Evolutionary conservation across 2,329 filamentous ascomycete species (phyloP).

Genomic region (Arthrobotrys sinensis): DNA sequence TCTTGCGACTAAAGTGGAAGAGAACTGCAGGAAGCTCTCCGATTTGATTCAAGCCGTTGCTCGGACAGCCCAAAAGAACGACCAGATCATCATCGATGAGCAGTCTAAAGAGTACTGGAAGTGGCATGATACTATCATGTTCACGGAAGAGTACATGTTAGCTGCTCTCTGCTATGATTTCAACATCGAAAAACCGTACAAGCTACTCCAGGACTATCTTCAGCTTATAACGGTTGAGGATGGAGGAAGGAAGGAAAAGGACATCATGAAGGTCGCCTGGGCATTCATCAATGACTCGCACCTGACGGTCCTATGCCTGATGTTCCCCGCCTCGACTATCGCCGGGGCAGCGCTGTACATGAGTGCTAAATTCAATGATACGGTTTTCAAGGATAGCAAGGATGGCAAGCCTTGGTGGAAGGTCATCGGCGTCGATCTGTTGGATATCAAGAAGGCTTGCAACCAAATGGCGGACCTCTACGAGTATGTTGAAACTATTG

Average conservation of each 20-base stretch:
- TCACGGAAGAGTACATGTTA: slow-evolving; percentile 91
- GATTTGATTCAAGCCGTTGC: slow-evolving; percentile 92
- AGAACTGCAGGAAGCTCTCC: slow-evolving; percentile 95
- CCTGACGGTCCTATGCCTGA: slow-evolving; percentile 85
- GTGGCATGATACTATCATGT: slow-evolving; percentile 94
- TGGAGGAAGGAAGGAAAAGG: slow-evolving; percentile 82
- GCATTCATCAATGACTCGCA: slow-evolving; percentile 93
- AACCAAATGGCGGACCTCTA: slow-evolving; percentile 65
- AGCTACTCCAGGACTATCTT: slow-evolving; percentile 81
- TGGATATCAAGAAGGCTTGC: slow-evolving; percentile 65
- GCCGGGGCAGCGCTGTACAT: slow-evolving; percentile 90
- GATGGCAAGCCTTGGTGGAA: slow-evolving; percentile 90
- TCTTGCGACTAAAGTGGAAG: slow-evolving; percentile 95
- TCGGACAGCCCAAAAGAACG: slow-evolving; percentile 94
- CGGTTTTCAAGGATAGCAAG: slow-evolving; percentile 81
- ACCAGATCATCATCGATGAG: slow-evolving; percentile 93
- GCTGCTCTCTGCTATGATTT: slow-evolving; percentile 95
- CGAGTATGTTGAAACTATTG: slow-evolving; percentile 62
- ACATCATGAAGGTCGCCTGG: slow-evolving; percentile 88
- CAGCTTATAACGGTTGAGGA: slow-evolving; percentile 69
- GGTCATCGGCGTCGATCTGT: slow-evolving; percentile 76
- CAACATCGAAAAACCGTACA: slow-evolving; percentile 89
- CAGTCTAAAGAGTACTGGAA: slow-evolving; percentile 95
- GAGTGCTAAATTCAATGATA: slow-evolving; percentile 80
- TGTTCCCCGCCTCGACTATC: slow-evolving; percentile 84